Percentiles rank a stretch among this genome's conserved stretches.
Conservation (phyloP, 768 basidiomycete genomes). For the Boletus pseudo-olivaceus region DNA sequence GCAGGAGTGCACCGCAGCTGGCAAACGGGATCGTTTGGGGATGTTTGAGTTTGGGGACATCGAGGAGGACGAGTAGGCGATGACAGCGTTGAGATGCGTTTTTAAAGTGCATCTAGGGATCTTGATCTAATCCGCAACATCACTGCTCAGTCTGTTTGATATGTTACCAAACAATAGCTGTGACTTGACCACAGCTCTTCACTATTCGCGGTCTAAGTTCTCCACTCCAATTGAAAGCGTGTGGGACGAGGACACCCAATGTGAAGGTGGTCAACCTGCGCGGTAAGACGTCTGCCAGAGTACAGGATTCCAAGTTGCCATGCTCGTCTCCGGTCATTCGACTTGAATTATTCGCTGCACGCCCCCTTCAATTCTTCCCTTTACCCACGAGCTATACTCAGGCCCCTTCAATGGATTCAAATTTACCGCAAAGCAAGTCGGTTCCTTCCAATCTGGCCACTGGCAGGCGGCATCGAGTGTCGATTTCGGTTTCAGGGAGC, state of each 20-base stretch:
- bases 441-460: constrained; percentile 17
- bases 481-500: constrained; percentile 37
- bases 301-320: constrained; percentile 6
- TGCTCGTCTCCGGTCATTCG: neutral
- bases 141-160: neutral
- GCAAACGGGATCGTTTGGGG: constrained; percentile 72
- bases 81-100: constrained; percentile 12
- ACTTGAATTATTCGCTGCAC: neutral
- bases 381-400: too few species aligned
- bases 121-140: constrained; percentile 13
- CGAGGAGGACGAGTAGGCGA: constrained; percentile 65
- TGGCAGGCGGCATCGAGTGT: constrained; percentile 17
- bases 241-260: neutral
- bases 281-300: neutral
- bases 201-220: constrained; percentile 1
- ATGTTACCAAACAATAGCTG: neutral
- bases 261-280: neutral
- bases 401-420: constrained; percentile 11
- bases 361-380: neutral
- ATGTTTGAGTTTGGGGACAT: constrained; percentile 94
- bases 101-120: constrained; percentile 13
- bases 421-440: constrained; percentile 25
- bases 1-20: constrained; percentile 54
- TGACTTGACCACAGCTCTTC: neutral
- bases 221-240: neutral